Conservation (phyloP, 2,329 filamentous ascomycete species). For the Botrytis squamosa region DNA sequence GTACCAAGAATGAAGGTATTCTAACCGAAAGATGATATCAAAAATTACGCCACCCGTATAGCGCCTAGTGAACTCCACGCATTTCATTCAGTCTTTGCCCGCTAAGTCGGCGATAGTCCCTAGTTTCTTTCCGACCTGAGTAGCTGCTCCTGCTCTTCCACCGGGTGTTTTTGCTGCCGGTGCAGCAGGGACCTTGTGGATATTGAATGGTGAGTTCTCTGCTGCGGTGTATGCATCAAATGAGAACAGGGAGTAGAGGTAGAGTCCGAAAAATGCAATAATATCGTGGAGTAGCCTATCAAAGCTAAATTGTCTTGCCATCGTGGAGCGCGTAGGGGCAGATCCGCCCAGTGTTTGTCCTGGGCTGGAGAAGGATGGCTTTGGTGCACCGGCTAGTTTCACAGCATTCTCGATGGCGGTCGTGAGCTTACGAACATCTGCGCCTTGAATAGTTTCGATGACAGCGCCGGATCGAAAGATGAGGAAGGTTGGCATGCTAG, state of each 20-base stretch:
- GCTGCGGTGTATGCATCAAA: slow-evolving; percentile 63
- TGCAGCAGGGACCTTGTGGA: slow-evolving; percentile 40
- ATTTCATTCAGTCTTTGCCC: slow-evolving; percentile 11
- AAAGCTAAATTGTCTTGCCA: slow-evolving; percentile 16
- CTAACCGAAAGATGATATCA: not conserved
- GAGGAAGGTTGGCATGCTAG: slow-evolving; percentile 86
- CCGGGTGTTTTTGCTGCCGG: slow-evolving; percentile 24
- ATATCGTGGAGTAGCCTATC: slow-evolving; percentile 16
- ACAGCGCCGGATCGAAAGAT: slow-evolving; percentile 76
- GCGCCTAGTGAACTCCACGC: slow-evolving; percentile 5
- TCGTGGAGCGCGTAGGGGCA: slow-evolving; percentile 7
- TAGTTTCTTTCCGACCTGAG: slow-evolving; percentile 36
- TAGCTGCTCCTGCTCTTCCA: slow-evolving; percentile 36
- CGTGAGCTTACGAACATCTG: slow-evolving; percentile 73
- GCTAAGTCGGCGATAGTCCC: slow-evolving; percentile 39
- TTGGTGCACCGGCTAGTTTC: slow-evolving; percentile 48
- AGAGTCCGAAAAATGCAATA: slow-evolving; percentile 56
- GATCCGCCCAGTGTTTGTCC: slow-evolving; percentile 58
- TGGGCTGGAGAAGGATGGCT: slow-evolving; percentile 52
- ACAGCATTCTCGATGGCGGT: slow-evolving; percentile 71
- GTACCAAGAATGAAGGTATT: not conserved
- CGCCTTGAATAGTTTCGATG: slow-evolving; percentile 76
- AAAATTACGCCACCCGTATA: not conserved
- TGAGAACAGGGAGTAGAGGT: slow-evolving; percentile 62
- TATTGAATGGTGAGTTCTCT: slow-evolving; percentile 58